phyloP scores from a whole-genome alignment of 2,329 filamentous ascomycete genomes.

The Teratosphaeria viscida region DNA sequence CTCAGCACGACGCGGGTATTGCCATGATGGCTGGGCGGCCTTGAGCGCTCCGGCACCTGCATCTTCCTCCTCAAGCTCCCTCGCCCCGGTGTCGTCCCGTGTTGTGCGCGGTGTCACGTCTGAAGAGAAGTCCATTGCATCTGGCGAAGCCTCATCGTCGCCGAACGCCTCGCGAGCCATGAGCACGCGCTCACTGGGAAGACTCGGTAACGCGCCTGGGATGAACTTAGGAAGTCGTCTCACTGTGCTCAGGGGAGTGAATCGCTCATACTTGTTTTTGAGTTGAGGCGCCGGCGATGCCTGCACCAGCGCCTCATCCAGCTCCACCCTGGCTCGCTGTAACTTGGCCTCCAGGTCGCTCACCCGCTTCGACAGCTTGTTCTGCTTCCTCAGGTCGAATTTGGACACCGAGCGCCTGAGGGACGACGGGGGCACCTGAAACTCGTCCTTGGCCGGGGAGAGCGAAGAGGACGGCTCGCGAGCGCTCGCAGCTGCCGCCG shows the following conservation, averaged over 20 bases:
- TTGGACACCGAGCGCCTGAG: slow-evolving; percentile 42
- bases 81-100: slow-evolving; percentile 11
- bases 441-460: slow-evolving; percentile 21
- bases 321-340: slow-evolving; percentile 43
- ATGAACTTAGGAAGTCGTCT: slow-evolving; percentile 21
- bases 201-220: slow-evolving; percentile 26
- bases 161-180: slow-evolving; percentile 4
- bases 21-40: slow-evolving; percentile 6
- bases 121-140: background rate
- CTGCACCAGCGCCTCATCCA: slow-evolving; percentile 39
- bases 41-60: slow-evolving; percentile 11
- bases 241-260: slow-evolving; percentile 22
- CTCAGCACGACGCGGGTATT: slow-evolving; percentile 13
- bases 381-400: slow-evolving; percentile 47
- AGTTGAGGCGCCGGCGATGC: slow-evolving; percentile 29
- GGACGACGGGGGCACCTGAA: slow-evolving; percentile 6
- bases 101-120: slow-evolving; percentile 5
- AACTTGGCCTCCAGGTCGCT: slow-evolving; percentile 52
- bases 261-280: slow-evolving; percentile 26
- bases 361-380: slow-evolving; percentile 48
- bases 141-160: slow-evolving; percentile 4
- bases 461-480: slow-evolving; percentile 29
- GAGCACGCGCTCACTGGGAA: slow-evolving; percentile 30
- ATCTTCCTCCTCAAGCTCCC: slow-evolving; percentile 10
- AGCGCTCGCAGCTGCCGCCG: slow-evolving; percentile 9